Evolutionary conservation across 2,329 filamentous ascomycete genomes (phyloP).

Genomic region (Diaporthe velutina): DNA sequence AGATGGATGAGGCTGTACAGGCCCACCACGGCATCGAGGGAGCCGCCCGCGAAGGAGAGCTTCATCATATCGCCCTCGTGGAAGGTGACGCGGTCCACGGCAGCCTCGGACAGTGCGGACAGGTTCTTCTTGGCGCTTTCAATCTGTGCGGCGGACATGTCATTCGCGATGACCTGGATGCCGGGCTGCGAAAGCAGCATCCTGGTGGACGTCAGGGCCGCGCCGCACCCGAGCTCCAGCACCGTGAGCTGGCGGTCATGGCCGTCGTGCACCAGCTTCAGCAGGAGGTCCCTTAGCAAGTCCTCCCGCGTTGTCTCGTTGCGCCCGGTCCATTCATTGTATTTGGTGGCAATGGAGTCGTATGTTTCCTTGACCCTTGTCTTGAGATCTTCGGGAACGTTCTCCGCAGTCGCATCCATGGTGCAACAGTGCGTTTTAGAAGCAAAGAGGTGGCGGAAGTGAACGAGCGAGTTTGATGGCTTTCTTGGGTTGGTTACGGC

Average conservation of each 20-base stretch:
- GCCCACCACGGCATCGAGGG: slow-evolving; percentile 62
- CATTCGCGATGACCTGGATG: slow-evolving; percentile 52
- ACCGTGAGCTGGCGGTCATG: slow-evolving; percentile 37
- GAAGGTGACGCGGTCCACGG: slow-evolving; percentile 12
- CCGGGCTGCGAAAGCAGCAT: slow-evolving; percentile 46
- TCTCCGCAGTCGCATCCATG: not conserved
- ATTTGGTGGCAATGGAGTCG: slow-evolving; percentile 53
- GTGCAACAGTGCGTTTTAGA: too few species aligned
- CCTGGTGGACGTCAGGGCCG: slow-evolving; percentile 52
- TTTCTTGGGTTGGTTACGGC: not conserved
- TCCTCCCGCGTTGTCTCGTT: slow-evolving; percentile 48
- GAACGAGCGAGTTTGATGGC: too few species aligned
- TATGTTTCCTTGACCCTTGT: slow-evolving; percentile 54
- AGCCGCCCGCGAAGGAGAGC: slow-evolving; percentile 47
- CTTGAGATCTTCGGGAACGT: slow-evolving; percentile 49
- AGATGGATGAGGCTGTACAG: slow-evolving; percentile 70
- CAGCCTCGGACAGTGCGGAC: not conserved
- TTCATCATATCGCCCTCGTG: slow-evolving; percentile 22
- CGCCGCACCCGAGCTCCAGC: slow-evolving; percentile 60
- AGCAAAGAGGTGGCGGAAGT: not conserved
- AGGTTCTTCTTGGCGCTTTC: slow-evolving; percentile 47
- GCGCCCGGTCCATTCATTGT: slow-evolving; percentile 55
- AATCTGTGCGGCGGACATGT: slow-evolving; percentile 57
- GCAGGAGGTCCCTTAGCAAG: slow-evolving; percentile 51
- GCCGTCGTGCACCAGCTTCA: slow-evolving; percentile 43